Conservation (phyloP, 129 eudicot genomes). For the Lactuca sativa region DNA sequence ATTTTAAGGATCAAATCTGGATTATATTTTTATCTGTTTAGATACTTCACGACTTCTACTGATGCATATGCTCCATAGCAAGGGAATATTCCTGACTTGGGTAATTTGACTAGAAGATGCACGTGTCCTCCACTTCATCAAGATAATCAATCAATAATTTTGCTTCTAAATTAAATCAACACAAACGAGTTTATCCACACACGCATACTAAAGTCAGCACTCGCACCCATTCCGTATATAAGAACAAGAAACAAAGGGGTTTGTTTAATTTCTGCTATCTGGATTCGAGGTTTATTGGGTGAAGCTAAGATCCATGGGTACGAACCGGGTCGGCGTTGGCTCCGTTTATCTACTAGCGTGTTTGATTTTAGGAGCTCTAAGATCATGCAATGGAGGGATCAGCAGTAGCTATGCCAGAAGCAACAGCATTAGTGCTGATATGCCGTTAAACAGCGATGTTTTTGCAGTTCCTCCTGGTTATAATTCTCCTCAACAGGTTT, state of each 20-base stretch:
- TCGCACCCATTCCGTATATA: neutral
- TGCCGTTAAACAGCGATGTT: conserved; percentile 83
- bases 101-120: neutral
- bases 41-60: neutral
- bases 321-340: conserved; percentile 22
- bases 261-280: neutral
- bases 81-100: conserved; percentile 13
- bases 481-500: conserved; percentile 92
- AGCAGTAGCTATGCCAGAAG: conserved; percentile 55
- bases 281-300: conserved; percentile 4
- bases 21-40: neutral
- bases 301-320: conserved; percentile 18
- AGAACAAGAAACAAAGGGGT: neutral
- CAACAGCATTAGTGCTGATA: conserved; percentile 51
- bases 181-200: conserved; percentile 19
- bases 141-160: neutral
- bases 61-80: conserved; percentile 13
- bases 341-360: conserved; percentile 28
- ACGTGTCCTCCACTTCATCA: conserved; percentile 25
- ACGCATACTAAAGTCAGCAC: conserved; percentile 22
- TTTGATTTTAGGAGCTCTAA: conserved; percentile 35
- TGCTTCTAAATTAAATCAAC: neutral
- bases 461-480: conserved; percentile 71
- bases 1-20: neutral
- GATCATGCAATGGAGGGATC: conserved; percentile 51